Evolutionary conservation across 805 yeast genomes (phyloP).

Genomic region (Pichia occidentalis): DNA sequence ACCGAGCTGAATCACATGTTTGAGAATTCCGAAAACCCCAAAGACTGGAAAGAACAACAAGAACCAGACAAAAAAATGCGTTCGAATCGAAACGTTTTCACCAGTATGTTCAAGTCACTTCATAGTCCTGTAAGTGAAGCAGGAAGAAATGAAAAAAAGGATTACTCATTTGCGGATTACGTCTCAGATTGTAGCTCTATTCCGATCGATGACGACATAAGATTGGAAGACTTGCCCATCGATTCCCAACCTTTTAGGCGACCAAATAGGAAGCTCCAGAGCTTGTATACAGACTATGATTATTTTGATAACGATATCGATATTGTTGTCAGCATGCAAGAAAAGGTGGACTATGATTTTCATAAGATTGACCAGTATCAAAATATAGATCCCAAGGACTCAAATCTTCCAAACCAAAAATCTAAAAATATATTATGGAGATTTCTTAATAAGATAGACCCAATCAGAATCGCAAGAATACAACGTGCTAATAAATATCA

Average conservation of each 20-base stretch:
- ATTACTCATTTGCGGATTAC: conserved; percentile 3
- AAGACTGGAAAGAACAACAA: conserved; percentile 12
- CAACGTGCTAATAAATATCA: conserved; percentile 21
- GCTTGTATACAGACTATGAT: background rate
- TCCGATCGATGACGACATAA: conserved; percentile 28
- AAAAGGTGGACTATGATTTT: conserved; percentile 27
- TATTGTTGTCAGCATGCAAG: conserved; percentile 27
- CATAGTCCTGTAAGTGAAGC: background rate
- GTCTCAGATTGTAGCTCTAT: conserved; percentile 16
- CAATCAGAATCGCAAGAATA: conserved; percentile 11
- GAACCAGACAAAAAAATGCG: background rate
- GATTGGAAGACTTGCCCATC: conserved; percentile 24
- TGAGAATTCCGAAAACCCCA: conserved; percentile 8
- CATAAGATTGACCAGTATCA: conserved; percentile 17
- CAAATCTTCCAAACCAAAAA: too few species aligned
- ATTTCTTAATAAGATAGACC: conserved; percentile 9
- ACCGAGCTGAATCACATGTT: conserved; percentile 19
- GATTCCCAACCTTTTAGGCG: conserved; percentile 21
- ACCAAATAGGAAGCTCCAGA: conserved; percentile 2
- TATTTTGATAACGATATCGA: conserved; percentile 16
- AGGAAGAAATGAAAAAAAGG: conserved; percentile 5
- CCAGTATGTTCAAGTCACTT: conserved; percentile 2
- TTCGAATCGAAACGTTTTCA: conserved; percentile 6
- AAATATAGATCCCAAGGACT: conserved; percentile 11
- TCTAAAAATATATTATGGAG: conserved; percentile 1